Percentiles rank a stretch among this genome's conserved stretches.
phyloP scores from a whole-genome alignment of 495 filamentous ascomycete genomes.

The Tuber aestivum region DNA sequence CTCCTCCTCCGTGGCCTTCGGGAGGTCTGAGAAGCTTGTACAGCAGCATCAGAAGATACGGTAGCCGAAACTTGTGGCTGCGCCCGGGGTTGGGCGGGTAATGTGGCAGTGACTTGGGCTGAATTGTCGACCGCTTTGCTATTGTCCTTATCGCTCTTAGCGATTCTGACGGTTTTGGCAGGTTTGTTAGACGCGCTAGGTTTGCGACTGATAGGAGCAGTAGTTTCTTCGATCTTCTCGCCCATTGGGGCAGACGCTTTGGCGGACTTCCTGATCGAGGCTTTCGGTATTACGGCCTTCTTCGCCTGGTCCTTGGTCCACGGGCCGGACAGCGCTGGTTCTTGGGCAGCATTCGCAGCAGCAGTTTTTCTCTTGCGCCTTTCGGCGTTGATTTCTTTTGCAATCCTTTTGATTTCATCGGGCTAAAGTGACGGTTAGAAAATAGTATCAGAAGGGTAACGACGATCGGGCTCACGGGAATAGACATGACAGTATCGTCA shows the following conservation, averaged over 20 bases:
- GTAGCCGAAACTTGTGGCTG: conserved; percentile 1
- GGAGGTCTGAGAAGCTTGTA: conserved; percentile 9
- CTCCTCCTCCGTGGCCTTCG: conserved; percentile 26
- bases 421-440: conserved; percentile 19
- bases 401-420: conserved; percentile 41
- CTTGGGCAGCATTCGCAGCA: not conserved
- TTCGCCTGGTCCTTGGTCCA: conserved; percentile 6
- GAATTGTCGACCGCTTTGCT: not conserved
- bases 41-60: conserved; percentile 8
- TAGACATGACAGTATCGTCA: conserved; percentile 37
- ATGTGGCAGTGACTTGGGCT: not conserved
- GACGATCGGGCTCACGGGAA: conserved; percentile 23
- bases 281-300: conserved; percentile 8
- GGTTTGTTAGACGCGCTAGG: not conserved
- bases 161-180: conserved; percentile 18
- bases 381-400: conserved; percentile 40
- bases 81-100: conserved; percentile 1
- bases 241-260: not conserved
- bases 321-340: not conserved
- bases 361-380: conserved; percentile 37
- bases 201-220: not conserved
- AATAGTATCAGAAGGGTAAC: not conserved
- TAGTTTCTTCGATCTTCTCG: conserved; percentile 20
- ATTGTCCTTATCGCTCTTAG: conserved; percentile 9
- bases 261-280: not conserved